Evolutionary conservation across 306 rosid genomes (phyloP), one percentile per base, ranked within the genome.

Genomic region (Sicyos edulis): DNA sequence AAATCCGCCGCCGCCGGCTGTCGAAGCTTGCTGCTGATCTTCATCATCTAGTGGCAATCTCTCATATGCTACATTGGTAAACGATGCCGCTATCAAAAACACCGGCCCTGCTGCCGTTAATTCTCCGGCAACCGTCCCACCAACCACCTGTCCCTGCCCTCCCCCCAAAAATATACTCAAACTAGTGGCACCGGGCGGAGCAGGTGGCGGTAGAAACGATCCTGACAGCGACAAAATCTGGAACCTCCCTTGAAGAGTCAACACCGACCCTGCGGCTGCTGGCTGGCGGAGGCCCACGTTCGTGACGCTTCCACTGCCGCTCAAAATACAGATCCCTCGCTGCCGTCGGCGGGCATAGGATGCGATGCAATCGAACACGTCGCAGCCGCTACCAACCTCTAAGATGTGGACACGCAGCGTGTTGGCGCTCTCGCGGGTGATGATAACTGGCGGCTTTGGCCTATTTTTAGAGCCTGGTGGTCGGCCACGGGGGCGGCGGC

Each of bases 321-420:
- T 73, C 42, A 73, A 44, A 49, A 73, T 73, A 58, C 76, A 73
- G 76, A 73, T 73, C 76, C 76, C 76, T 2, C 76, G 76, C 42
- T 73, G 76, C 14, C 76, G 37, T 3, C 76, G 68, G 21, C 76
- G 76, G 12, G 76, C 76, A 24, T 73, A 73, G 54, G 67, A 1
- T 0, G 76, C 67, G 54, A 73, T 14, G 34, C 68, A 34, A n/a
- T 73, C 68, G 9, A 73, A 57, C 6, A 73, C 24, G 14, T 73
- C 76, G 20, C 54, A 34, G 56, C 76, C 76, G 15, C 47, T 73
- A 5, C 76, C 68, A 15, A 73, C 76, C 44, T 73, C 76, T 15
- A 73, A 63, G 61, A 73, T 73, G 61, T 73, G 76, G 26, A 58
- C 76, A 21, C 76, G 55, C 0, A 73, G 66, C 7, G 76, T 73